Conservation (phyloP, 2,329 filamentous ascomycete genomes). For the Xylaria sp. region DNA sequence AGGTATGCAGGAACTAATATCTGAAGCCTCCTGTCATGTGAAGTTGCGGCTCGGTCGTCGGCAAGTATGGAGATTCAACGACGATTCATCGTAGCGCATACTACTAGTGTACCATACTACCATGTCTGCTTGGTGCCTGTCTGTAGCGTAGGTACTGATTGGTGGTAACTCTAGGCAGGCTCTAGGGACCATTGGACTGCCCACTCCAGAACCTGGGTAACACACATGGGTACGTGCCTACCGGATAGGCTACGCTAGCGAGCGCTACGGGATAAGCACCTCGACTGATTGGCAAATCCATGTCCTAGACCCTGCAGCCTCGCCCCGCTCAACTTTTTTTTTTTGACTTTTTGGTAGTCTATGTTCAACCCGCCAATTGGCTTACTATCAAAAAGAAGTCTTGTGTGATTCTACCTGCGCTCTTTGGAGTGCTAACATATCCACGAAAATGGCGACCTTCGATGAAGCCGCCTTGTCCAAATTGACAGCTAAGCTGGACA, state of each 20-base stretch:
- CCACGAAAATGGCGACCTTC: conserved; percentile 53
- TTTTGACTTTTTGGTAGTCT: conserved; percentile 4
- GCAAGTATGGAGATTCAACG: neutral
- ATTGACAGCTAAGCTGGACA: conserved; percentile 68
- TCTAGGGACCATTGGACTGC: too few relatives aligned
- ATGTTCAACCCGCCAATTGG: conserved; percentile 10
- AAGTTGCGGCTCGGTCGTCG: conserved; percentile 27
- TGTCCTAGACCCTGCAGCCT: conserved; percentile 32
- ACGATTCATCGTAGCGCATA: too few relatives aligned
- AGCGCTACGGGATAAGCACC: neutral
- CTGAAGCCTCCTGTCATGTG: conserved; percentile 23
- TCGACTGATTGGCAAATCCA: conserved; percentile 23
- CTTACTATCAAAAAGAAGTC: conserved; percentile 2
- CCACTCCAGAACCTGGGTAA: too few relatives aligned
- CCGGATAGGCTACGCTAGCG: conserved; percentile 12
- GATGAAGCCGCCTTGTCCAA: conserved; percentile 63
- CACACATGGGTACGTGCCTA: too few relatives aligned
- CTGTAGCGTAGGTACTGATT: too few relatives aligned
- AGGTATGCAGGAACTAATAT: conserved; percentile 1
- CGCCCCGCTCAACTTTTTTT: conserved; percentile 48
- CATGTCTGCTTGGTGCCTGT: too few relatives aligned
- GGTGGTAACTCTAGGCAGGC: too few relatives aligned
- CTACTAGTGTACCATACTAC: too few relatives aligned
- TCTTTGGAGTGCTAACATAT: neutral
- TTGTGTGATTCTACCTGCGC: conserved; percentile 3